Base-by-base conservation (phyloP, 148 eudicot species). In the Gaultheria prostrata region DNA sequence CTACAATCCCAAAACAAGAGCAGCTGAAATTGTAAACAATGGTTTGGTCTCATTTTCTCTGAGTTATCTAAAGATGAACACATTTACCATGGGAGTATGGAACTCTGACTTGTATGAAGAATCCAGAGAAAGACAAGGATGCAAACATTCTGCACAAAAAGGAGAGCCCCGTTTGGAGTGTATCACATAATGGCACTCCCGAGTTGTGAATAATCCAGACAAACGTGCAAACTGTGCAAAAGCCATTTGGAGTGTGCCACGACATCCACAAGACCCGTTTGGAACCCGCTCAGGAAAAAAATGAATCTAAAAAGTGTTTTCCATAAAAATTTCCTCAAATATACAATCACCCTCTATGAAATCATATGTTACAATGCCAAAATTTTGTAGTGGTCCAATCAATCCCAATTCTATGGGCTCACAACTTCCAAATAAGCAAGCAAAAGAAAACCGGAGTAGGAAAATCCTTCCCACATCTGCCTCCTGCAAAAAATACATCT, bases 361-460 rank as follows among this genome's bases (percentile, higher is more conserved):
- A 30, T 18, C 28, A 28, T 67, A 69, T 26, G 57, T 70, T 70
- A 81, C 77, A 70, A 54, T 20, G 61, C 14, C 56, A 81, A 81
- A 81, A 79, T 26, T 49, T 69, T 48, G 83, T 28, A 48, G 83
- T 81, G 82, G 33, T 63, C 74, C 82, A 63, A 80, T 48, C 59
- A 65, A 9, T 48, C 20, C 70, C 76, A 45, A 21, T 33, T 59
- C 18, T 63, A 57, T 80, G 4, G 51, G n/a, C 48, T 49, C 61
- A 46, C 61, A 81, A 57, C 53, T 53, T 61, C 21, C 32, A 21
- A 69, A 46, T 17, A 80, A 56, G 1, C 3, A 56, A 5, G 43
- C 43, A 39, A 1, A 14, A 61, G 43, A 17, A 35, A 35, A 9
- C 39, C 43, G 30, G 20, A 20, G 45, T 32, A 50, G 46, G 39